Percentiles rank a stretch among this genome's conserved stretches.
Evolutionary conservation across 306 rosid species (phyloP).

Genomic region (Delonix regia): DNA sequence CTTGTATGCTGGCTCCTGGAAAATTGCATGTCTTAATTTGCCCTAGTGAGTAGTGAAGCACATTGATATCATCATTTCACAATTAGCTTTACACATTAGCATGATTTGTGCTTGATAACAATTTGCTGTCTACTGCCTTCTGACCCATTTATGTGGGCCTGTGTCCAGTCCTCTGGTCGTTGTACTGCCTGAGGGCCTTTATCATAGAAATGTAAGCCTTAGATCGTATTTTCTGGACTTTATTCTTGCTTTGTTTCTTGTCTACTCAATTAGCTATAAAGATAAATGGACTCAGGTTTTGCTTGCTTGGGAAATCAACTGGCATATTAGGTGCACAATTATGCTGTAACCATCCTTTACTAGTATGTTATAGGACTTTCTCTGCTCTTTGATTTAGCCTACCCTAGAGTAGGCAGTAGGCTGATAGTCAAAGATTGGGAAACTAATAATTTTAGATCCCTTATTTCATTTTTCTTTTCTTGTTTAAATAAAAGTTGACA

Average conservation of each 20-base stretch:
- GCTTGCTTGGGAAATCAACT: neutral
- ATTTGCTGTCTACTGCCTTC: neutral
- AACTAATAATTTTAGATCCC: neutral
- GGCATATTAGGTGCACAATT: slow-evolving; percentile 5
- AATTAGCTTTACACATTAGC: neutral
- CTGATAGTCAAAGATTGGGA: neutral
- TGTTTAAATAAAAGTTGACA: slow-evolving; percentile 23
- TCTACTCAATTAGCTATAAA: slow-evolving; percentile 1
- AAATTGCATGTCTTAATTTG: slow-evolving; percentile 3
- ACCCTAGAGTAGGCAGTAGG: slow-evolving; percentile 14
- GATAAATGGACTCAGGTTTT: slow-evolving; percentile 2
- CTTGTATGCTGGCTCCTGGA: neutral
- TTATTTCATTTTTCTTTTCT: neutral
- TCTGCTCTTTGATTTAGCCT: slow-evolving; percentile 2
- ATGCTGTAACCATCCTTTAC: neutral
- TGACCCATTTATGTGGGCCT: slow-evolving; percentile 1
- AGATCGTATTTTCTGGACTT: neutral
- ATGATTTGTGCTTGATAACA: neutral
- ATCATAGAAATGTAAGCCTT: neutral
- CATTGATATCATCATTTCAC: neutral
- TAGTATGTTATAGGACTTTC: slow-evolving; percentile 5
- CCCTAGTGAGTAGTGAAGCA: neutral
- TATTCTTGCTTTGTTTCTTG: neutral
- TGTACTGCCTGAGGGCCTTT: neutral
- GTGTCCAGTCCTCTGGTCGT: slow-evolving; percentile 3